phyloP scores from a whole-genome alignment of 2,329 filamentous ascomycete species.

The Xylaria sp. region DNA sequence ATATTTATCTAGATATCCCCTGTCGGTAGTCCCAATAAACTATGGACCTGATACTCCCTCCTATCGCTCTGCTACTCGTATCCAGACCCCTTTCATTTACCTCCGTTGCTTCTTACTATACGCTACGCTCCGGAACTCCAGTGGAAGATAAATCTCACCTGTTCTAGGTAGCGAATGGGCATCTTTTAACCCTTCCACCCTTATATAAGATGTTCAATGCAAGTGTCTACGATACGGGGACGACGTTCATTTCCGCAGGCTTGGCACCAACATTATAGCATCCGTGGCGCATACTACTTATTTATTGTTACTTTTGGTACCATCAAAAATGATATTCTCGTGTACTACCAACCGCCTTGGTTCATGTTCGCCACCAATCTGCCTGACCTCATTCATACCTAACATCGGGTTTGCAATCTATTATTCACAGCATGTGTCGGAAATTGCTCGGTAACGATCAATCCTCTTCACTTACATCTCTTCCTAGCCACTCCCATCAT shows the following conservation, averaged over 20 bases:
- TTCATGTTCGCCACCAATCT: neutral
- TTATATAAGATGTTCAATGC: neutral
- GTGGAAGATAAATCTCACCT: neutral
- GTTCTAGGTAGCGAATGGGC: neutral
- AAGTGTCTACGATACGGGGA: neutral
- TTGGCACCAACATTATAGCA: slow-evolving; percentile 6
- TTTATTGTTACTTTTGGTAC: slow-evolving; percentile 18
- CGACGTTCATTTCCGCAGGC: slow-evolving; percentile 5
- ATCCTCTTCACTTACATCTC: neutral
- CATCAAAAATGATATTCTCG: slow-evolving; percentile 9
- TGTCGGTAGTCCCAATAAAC: slow-evolving; percentile 3
- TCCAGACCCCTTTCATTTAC: slow-evolving; percentile 7
- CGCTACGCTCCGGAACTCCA: neutral
- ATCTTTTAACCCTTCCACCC: neutral
- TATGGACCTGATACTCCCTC: neutral
- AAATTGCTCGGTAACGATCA: neutral
- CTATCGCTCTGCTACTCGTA: neutral
- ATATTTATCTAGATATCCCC: neutral
- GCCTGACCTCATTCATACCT: neutral
- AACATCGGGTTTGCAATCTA: too few species aligned
- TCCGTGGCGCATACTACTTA: slow-evolving; percentile 16
- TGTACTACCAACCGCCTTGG: slow-evolving; percentile 16
- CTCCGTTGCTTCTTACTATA: neutral
- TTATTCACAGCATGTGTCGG: slow-evolving; percentile 4
- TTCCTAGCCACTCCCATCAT: neutral